Evolutionary conservation across 305 asterid genomes (phyloP).

Genomic region (Fraxinus paxiana): DNA sequence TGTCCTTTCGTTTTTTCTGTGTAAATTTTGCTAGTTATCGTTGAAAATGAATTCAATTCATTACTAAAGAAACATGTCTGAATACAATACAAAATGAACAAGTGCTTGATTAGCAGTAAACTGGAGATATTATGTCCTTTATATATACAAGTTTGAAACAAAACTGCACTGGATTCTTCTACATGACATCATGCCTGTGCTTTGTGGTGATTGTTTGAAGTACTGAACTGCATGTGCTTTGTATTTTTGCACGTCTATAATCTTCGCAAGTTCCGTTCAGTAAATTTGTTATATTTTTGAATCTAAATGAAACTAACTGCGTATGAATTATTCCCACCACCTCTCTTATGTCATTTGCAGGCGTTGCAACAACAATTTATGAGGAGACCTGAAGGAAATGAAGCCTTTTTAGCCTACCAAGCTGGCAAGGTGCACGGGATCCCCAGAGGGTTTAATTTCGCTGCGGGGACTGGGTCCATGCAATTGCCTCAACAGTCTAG

Average conservation of each 20-base stretch:
- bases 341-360: conserved; percentile 37
- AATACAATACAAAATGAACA: not conserved
- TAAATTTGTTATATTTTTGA: not conserved
- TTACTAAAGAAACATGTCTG: not conserved
- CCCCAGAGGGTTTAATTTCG: conserved; percentile 59
- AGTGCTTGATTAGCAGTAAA: not conserved
- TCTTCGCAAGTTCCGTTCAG: not conserved
- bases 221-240: not conserved
- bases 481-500: conserved; percentile 75
- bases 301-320: conserved; percentile 6
- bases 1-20: not conserved
- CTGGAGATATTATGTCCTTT: not conserved
- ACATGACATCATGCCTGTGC: not conserved
- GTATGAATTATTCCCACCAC: not conserved
- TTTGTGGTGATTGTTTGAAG: not conserved
- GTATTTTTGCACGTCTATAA: not conserved
- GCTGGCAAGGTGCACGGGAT: conserved; percentile 65
- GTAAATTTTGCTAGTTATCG: not conserved
- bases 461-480: conserved; percentile 61
- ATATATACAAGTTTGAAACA: not conserved
- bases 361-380: conserved; percentile 67
- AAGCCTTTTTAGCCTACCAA: conserved; percentile 68
- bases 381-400: conserved; percentile 87
- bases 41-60: not conserved
- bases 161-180: not conserved